Evolutionary conservation across 2,329 filamentous ascomycete genomes (phyloP).

Genomic region (Paecilomyces fulvus): DNA sequence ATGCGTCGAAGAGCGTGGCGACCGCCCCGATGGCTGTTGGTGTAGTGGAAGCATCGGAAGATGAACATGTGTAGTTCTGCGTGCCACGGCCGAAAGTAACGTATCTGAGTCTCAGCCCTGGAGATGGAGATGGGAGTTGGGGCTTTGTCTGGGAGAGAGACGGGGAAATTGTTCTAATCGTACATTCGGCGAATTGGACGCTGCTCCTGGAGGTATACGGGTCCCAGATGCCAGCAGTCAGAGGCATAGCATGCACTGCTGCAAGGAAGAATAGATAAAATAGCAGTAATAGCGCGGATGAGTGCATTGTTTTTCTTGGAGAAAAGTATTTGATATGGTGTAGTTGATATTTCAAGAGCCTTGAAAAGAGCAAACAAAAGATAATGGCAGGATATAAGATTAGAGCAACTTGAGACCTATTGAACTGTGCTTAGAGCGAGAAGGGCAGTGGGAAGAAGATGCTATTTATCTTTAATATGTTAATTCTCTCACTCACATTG

Average conservation of each 20-base stretch:
- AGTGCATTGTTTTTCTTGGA: background rate
- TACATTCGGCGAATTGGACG: background rate
- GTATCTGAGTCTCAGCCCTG: constrained; percentile 30
- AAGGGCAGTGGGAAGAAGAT: background rate
- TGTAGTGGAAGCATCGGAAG: constrained; percentile 13
- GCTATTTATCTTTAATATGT: background rate
- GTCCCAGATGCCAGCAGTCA: background rate
- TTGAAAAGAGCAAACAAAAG: background rate
- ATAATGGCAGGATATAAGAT: background rate
- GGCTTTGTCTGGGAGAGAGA: constrained; percentile 12
- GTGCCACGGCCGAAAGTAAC: constrained; percentile 41
- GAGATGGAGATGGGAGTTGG: constrained; percentile 21
- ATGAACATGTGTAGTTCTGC: constrained; percentile 43
- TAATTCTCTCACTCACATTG: background rate
- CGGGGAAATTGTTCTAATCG: background rate
- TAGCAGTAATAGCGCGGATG: background rate
- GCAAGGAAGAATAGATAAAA: background rate
- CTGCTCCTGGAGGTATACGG: background rate
- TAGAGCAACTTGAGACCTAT: background rate
- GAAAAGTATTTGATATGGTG: no score
- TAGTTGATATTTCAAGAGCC: background rate
- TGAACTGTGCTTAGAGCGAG: background rate
- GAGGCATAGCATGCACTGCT: background rate
- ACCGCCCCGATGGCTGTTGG: constrained; percentile 37
- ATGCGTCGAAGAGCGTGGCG: constrained; percentile 38